A percentile compares a stretch with the other conserved stretches of the same genome.
phyloP scores from a whole-genome alignment of 2,329 filamentous ascomycete species.

The Aspergillus sp. region DNA sequence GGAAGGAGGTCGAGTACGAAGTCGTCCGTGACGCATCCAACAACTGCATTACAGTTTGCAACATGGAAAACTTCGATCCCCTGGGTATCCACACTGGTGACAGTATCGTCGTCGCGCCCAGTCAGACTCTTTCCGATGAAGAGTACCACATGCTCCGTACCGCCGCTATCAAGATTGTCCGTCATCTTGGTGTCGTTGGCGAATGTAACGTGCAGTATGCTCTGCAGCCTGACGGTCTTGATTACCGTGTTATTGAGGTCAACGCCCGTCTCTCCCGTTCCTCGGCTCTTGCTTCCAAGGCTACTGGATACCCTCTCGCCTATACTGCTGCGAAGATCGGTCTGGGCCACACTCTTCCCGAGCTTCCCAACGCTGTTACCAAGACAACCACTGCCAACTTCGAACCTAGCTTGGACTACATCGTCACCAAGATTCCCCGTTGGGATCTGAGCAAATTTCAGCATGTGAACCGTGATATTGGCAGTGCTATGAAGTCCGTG shows the following conservation, averaged over 20 bases:
- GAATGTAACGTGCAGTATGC: slow-evolving; percentile 99
- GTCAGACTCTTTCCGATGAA: slow-evolving; percentile 95
- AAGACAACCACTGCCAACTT: slow-evolving; percentile 99
- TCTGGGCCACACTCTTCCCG: slow-evolving; percentile 89
- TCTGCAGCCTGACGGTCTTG: slow-evolving; percentile 90
- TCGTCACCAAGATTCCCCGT: slow-evolving; percentile 97
- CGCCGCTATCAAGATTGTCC: slow-evolving; percentile 96
- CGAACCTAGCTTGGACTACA: slow-evolving; percentile 94
- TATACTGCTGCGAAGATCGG: slow-evolving; percentile 99
- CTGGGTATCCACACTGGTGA: slow-evolving; percentile 97
- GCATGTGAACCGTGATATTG: slow-evolving; percentile 96
- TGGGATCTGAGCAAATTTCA: slow-evolving; percentile 99
- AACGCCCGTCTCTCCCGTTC: slow-evolving; percentile 98
- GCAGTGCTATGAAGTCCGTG: slow-evolving; percentile 97
- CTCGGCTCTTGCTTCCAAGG: slow-evolving; percentile 94
- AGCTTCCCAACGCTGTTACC: slow-evolving; percentile 95
- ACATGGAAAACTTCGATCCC: slow-evolving; percentile 98
- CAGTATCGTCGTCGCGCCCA: slow-evolving; percentile 96
- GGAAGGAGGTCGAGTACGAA: slow-evolving; percentile 99
- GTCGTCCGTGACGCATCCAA: slow-evolving; percentile 95
- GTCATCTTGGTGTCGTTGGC: slow-evolving; percentile 93
- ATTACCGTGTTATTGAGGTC: slow-evolving; percentile 98
- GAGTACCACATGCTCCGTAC: slow-evolving; percentile 99
- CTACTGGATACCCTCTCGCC: slow-evolving; percentile 93
- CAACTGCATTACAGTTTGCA: slow-evolving; percentile 99